Percentiles rank a stretch among this genome's conserved stretches.
These are phyloP conservation scores for Penicillium cataractarum DNA, from an alignment of 495 filamentous ascomycete genomes.

Conservation along the genomic window DNA sequence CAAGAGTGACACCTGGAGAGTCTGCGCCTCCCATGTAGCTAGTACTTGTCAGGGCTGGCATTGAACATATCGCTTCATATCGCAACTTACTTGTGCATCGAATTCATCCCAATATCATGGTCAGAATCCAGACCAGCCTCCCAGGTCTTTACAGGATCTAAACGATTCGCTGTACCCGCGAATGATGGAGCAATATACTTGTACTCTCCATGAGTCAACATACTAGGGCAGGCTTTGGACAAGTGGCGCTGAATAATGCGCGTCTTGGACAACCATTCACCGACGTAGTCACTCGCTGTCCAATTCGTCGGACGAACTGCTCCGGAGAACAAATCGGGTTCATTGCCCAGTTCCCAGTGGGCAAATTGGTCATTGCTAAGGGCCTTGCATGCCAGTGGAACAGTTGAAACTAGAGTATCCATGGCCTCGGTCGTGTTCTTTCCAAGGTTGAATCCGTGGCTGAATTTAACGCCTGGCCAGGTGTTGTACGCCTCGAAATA, in stretches of 20 bases:
- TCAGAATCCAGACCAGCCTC: conserved; percentile 54
- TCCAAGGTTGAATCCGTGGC: conserved; percentile 67
- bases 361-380: conserved; percentile 53
- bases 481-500: conserved; percentile 70
- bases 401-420: conserved; percentile 57
- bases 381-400: conserved; percentile 62
- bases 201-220: conserved; percentile 44
- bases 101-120: conserved; percentile 56
- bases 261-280: conserved; percentile 64
- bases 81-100: conserved; percentile 63
- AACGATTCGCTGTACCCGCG: conserved; percentile 55
- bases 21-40: conserved; percentile 69
- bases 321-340: conserved; percentile 65
- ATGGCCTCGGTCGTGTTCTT: conserved; percentile 56
- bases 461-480: conserved; percentile 59
- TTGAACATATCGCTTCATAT: conserved; percentile 8
- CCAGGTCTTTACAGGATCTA: conserved; percentile 57
- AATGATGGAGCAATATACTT: conserved; percentile 65
- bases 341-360: conserved; percentile 68
- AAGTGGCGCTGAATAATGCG: conserved; percentile 52
- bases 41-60: conserved; percentile 11
- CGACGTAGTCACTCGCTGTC: conserved; percentile 60
- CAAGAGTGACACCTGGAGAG: conserved; percentile 64
- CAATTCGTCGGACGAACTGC: conserved; percentile 56
- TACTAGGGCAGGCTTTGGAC: conserved; percentile 54